Evolutionary conservation across 768 basidiomycete species (phyloP), one percentile per base, ranked within the genome.

Genomic region (Termitomyces sp.): DNA sequence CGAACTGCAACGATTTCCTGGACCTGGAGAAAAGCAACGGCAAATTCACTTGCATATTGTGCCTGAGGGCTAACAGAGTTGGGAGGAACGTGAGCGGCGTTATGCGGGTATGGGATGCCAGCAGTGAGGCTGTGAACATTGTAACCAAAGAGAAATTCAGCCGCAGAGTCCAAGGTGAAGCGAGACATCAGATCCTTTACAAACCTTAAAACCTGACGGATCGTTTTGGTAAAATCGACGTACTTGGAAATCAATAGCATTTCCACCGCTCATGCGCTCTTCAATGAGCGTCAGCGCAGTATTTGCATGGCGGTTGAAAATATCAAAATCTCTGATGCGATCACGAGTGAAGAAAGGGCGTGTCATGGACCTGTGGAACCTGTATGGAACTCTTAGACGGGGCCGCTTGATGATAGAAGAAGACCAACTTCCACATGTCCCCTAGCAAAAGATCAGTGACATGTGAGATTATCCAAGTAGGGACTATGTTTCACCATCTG

Each of bases 81-180:
- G 7, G 65, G 46, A 1, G 72, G 59, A 36, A 69, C 41, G 44
- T 66, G 66, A 5, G 67, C 18, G 12, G 70, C 71, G 44, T 80
- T 77, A 66, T 76, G 73, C 0, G 84, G 83, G 57, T 81, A 84
- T 10, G 81, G 82, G 18, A 87, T 71, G 18, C 75, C 75, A 2
- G 77, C 77, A 4, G 75, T 68, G 30, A 88, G 79, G 60, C 75
- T 78, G 58, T 86, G 69, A 2, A 87, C 80, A 63, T 79, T 80
- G 53, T 72, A 72, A 3, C 86, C 86, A 55, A 88, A 87, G 38
- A 88, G 76, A 66, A 86, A 87, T 58, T 86, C 84, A 0, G 85
- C 82, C 1, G 85, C 85, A 2, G 83, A 78, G 71, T 89, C 87
- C 28, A 88, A 77, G 0, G 86, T 86, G 67, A 87, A 87, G 3